These are phyloP conservation scores for Trichophyton simii DNA, from an alignment of 2,329 filamentous ascomycete genomes.

Conservation along the genomic window DNA sequence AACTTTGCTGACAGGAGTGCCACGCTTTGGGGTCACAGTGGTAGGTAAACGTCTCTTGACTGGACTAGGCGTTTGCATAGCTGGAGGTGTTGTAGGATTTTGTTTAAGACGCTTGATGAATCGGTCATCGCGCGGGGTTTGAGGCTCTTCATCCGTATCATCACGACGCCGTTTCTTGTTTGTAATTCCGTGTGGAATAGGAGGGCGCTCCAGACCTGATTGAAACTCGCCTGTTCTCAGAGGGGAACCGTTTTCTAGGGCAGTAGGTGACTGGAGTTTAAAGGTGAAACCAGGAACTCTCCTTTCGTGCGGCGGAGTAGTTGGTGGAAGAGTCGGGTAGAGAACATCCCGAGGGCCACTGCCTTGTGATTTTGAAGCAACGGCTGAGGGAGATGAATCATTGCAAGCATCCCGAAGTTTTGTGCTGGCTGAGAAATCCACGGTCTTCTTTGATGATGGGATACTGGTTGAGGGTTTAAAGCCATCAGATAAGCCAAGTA, in stretches of 20 bases:
- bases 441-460: slow-evolving; percentile 53
- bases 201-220: slow-evolving; percentile 22
- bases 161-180: slow-evolving; percentile 31
- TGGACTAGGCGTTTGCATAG: slow-evolving; percentile 21
- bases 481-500: slow-evolving; percentile 19
- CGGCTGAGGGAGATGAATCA: slow-evolving; percentile 26
- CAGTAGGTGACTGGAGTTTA: slow-evolving; percentile 22
- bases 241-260: slow-evolving; percentile 19
- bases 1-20: slow-evolving; percentile 15
- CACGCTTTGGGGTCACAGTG: slow-evolving; percentile 20
- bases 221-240: slow-evolving; percentile 21
- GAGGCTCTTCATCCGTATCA: slow-evolving; percentile 21
- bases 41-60: slow-evolving; percentile 18
- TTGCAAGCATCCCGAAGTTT: slow-evolving; percentile 35
- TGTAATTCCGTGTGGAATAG: slow-evolving; percentile 28
- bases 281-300: slow-evolving; percentile 9
- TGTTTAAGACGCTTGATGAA: slow-evolving; percentile 26
- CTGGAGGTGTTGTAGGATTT: slow-evolving; percentile 15
- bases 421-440: slow-evolving; percentile 66
- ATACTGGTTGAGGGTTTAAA: slow-evolving; percentile 51
- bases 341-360: slow-evolving; percentile 18
- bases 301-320: slow-evolving; percentile 24
- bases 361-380: slow-evolving; percentile 26
- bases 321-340: slow-evolving; percentile 27
- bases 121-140: slow-evolving; percentile 21